Base-by-base conservation (phyloP, 2,329 filamentous ascomycete species). In the Colletotrichum simmondsii region DNA sequence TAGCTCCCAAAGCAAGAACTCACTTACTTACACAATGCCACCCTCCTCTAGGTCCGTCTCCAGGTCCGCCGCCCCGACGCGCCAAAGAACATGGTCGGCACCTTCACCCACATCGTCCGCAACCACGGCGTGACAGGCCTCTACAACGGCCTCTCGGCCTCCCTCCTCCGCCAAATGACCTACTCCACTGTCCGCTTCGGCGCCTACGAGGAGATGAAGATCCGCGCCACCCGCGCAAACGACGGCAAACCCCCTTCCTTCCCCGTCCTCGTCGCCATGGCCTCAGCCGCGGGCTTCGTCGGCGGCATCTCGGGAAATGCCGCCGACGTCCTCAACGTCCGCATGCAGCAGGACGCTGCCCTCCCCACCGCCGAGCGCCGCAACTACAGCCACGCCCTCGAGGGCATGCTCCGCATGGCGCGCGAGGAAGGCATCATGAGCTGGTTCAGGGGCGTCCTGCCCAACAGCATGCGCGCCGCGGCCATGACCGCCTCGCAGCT, bases 111-210 rank as follows among this genome's bases (percentile, higher is more conserved):
- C 85, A 92, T 99, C 77, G 82, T 95, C 75, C 92, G 91, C 77
- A 87, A 89, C 78, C 90, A 97, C 83, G 95, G 96, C 52, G 75
- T 94, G n/a, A 83, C 87, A 35, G 96, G 95, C 32, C 89, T 99
- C 60, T 99, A 99, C 85, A 92, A 90, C 79, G 97, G 97, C 85
- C 91, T 98, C 72, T 97, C 95, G 2, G 97, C 97, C 76, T 97
- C 95, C 69, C 90, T 98, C 61, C 89, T 98, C 71, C 95, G 97
- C 76, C 97, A 98, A 86, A 89, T 95, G 77, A 98, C 97, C 72
- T 99, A 99, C 87, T 97, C 94, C 72, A 99, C 97, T 63, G 97
- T 95, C 49, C 94, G 97, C 61, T 99, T 99, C 85, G 97, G 95
- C 75, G 92, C 98, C 75, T 99, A 99, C 87, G 97, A 98, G 85